Evolutionary conservation across 2,329 filamentous ascomycete genomes (phyloP).

Genomic region (Xylariaceae sp.): DNA sequence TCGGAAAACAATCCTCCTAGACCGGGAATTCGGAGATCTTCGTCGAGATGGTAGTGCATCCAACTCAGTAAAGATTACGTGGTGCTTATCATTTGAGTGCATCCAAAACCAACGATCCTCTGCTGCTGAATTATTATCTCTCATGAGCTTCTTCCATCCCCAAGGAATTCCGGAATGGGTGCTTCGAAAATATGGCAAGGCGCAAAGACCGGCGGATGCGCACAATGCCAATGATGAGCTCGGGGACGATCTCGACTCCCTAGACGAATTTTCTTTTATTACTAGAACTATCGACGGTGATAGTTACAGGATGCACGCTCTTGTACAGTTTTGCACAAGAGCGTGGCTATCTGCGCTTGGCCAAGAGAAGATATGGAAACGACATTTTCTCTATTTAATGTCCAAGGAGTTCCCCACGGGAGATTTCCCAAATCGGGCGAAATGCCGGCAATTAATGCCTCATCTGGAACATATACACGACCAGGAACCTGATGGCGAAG

Average conservation of each 20-base stretch:
- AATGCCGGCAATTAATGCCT: not conserved
- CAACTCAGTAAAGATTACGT: not conserved
- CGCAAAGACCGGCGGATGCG: not conserved
- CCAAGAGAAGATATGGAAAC: not conserved
- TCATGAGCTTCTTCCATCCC: slow-evolving; percentile 2
- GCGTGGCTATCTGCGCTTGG: not conserved
- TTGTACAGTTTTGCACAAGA: slow-evolving; percentile 2
- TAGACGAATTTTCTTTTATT: not conserved
- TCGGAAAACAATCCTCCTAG: not conserved
- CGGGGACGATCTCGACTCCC: not conserved
- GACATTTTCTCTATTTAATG: not conserved
- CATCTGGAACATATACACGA: not conserved
- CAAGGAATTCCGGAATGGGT: slow-evolving; percentile 1
- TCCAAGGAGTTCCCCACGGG: not conserved
- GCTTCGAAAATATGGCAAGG: not conserved
- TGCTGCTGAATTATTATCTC: not conserved
- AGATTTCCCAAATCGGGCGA: not conserved
- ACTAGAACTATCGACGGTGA: not conserved
- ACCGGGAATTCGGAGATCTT: not conserved
- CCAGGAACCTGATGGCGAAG: not conserved
- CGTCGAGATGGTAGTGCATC: not conserved
- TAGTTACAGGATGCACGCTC: not conserved
- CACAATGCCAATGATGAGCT: not conserved
- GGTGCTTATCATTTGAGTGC: not conserved
- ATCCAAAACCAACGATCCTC: not conserved